phyloP scores from a whole-genome alignment of 495 filamentous ascomycete genomes.

The Penicillium parvum region DNA sequence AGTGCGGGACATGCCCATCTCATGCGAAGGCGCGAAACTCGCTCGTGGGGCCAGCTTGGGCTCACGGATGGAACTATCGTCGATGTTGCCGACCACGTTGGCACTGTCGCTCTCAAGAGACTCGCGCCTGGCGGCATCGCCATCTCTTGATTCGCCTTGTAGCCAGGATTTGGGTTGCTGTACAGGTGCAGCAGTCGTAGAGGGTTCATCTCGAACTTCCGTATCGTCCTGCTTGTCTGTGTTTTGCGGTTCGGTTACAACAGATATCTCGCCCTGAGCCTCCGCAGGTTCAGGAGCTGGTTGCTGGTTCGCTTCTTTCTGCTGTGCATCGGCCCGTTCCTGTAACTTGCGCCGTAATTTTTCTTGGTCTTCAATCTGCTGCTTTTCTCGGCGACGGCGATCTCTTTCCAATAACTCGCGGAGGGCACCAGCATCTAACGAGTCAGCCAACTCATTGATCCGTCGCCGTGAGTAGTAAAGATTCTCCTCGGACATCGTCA shows the following conservation, averaged over 20 bases:
- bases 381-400: constrained; percentile 68
- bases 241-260: background rate
- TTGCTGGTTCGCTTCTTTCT: constrained; percentile 21
- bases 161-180: constrained; percentile 32
- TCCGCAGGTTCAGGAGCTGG: background rate
- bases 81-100: constrained; percentile 33
- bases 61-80: constrained; percentile 37
- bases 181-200: constrained; percentile 4
- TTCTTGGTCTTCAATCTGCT: constrained; percentile 66
- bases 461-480: constrained; percentile 60
- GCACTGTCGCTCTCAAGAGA: constrained; percentile 36
- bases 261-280: background rate
- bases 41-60: constrained; percentile 26
- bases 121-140: constrained; percentile 18
- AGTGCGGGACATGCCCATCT: constrained; percentile 48
- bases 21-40: constrained; percentile 39
- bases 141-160: constrained; percentile 27
- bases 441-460: constrained; percentile 76
- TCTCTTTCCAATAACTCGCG: constrained; percentile 84
- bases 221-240: background rate
- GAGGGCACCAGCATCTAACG: constrained; percentile 71
- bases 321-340: constrained; percentile 60
- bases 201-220: background rate
- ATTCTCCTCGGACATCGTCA: constrained; percentile 56
- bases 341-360: constrained; percentile 63